Percentiles rank a stretch among this genome's conserved stretches.
Evolutionary conservation across 257 asterid species (phyloP).

Genomic region (Echites panduratus): DNA sequence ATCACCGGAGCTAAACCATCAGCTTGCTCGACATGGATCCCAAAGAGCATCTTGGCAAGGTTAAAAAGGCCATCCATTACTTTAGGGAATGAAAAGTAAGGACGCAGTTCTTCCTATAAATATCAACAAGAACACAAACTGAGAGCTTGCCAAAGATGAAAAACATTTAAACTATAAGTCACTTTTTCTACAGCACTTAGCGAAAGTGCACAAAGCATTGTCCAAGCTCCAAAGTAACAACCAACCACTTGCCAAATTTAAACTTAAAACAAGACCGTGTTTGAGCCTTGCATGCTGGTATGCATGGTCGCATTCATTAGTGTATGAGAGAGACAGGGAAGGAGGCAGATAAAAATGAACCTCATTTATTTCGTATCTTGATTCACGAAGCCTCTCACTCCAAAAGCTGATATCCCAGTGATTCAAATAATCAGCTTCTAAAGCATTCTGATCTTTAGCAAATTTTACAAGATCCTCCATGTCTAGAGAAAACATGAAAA

Average conservation of each 20-base stretch:
- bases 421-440: slow-evolving; percentile 72
- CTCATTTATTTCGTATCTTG: slow-evolving; percentile 90
- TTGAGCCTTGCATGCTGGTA: background rate
- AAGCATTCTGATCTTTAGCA: slow-evolving; percentile 71
- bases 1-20: slow-evolving; percentile 93
- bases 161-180: background rate
- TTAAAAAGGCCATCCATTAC: slow-evolving; percentile 96
- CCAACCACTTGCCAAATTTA: background rate
- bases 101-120: slow-evolving; percentile 92
- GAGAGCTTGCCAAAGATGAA: slow-evolving; percentile 2
- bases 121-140: slow-evolving; percentile 11
- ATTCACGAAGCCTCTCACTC: slow-evolving; percentile 97
- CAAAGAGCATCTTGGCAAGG: slow-evolving; percentile 74
- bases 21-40: slow-evolving; percentile 58
- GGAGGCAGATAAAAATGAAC: slow-evolving; percentile 24
- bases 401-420: slow-evolving; percentile 86
- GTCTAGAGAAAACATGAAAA: slow-evolving; percentile 39
- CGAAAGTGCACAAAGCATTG: background rate
- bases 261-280: background rate
- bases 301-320: background rate
- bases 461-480: slow-evolving; percentile 75
- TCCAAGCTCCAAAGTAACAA: background rate
- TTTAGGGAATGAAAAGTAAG: slow-evolving; percentile 92
- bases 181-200: background rate
- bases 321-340: background rate